Conservation (phyloP, 495 filamentous ascomycete genomes). For the Neurospora cerealis region DNA sequence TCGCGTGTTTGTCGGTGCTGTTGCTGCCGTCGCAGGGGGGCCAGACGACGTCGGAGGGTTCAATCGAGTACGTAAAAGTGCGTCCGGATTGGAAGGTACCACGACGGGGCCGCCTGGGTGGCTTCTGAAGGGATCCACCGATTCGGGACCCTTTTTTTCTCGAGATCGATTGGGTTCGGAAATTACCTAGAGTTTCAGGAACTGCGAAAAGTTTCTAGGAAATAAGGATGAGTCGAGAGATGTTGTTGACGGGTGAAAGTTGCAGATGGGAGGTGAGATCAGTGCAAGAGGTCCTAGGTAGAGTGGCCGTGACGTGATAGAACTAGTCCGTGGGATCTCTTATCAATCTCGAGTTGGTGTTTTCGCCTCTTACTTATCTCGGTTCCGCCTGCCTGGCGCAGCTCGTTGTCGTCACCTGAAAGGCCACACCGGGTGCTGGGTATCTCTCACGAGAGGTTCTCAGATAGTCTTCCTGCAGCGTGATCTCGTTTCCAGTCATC, state of each 20-base stretch:
- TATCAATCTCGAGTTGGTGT: not conserved
- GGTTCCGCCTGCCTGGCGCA: not conserved
- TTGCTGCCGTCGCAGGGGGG: not conserved
- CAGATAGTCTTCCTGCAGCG: not conserved
- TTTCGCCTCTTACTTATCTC: not conserved
- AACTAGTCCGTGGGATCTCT: not conserved
- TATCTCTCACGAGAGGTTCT: not conserved
- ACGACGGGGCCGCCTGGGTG: not conserved
- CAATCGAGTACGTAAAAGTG: not conserved
- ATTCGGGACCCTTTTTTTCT: not conserved
- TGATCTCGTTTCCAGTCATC: not conserved
- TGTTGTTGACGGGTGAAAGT: not conserved
- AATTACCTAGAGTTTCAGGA: not conserved
- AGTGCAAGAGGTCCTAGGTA: not conserved
- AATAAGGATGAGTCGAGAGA: not conserved
- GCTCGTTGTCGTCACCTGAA: not conserved
- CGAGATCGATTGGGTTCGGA: not conserved
- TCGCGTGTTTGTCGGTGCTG: not conserved
- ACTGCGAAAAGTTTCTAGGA: not conserved
- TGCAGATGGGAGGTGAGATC: not conserved
- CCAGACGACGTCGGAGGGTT: not conserved
- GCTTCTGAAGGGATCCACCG: not conserved
- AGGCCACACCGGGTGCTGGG: not conserved
- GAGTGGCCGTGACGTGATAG: not conserved
- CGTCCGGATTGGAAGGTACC: not conserved